These are phyloP conservation scores for Neoscytalidium dimidiatum DNA, from an alignment of 2,329 filamentous ascomycete genomes.

Conservation along the genomic window DNA sequence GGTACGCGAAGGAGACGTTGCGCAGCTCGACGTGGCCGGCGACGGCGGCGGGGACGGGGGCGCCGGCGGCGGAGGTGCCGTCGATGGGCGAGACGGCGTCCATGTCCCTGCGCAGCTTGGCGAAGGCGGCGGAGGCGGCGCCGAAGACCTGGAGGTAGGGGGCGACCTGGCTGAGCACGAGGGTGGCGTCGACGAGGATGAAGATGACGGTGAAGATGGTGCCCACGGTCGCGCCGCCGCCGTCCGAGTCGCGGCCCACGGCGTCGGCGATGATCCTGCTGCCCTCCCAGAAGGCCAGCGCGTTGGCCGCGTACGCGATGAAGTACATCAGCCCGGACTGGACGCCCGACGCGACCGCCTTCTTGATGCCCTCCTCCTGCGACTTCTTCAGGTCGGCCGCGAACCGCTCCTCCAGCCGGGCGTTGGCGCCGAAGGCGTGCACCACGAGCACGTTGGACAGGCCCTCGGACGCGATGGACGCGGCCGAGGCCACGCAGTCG, in stretches of 20 bases:
- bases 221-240: constrained; percentile 40
- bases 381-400: constrained; percentile 53
- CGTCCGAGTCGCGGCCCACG: constrained; percentile 30
- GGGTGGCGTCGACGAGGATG: constrained; percentile 55
- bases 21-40: constrained; percentile 24
- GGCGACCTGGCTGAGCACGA: constrained; percentile 49
- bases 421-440: constrained; percentile 63
- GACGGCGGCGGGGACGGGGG: constrained; percentile 41
- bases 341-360: constrained; percentile 57
- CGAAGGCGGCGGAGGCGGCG: constrained; percentile 55
- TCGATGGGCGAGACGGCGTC: constrained; percentile 47
- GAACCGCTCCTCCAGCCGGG: constrained; percentile 62
- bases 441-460: constrained; percentile 63
- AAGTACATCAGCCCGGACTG: constrained; percentile 67
- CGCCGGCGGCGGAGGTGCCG: constrained; percentile 44
- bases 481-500: constrained; percentile 58
- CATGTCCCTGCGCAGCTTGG: constrained; percentile 61
- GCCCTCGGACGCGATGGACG: constrained; percentile 64
- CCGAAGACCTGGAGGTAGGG: constrained; percentile 54
- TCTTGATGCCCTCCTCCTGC: constrained; percentile 57
- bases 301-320: constrained; percentile 67
- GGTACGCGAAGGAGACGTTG: constrained; percentile 45
- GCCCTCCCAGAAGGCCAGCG: constrained; percentile 69
- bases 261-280: constrained; percentile 56
- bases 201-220: constrained; percentile 59